Base-by-base conservation (phyloP, 768 basidiomycete genomes). In the Steccherinum ochraceum region DNA sequence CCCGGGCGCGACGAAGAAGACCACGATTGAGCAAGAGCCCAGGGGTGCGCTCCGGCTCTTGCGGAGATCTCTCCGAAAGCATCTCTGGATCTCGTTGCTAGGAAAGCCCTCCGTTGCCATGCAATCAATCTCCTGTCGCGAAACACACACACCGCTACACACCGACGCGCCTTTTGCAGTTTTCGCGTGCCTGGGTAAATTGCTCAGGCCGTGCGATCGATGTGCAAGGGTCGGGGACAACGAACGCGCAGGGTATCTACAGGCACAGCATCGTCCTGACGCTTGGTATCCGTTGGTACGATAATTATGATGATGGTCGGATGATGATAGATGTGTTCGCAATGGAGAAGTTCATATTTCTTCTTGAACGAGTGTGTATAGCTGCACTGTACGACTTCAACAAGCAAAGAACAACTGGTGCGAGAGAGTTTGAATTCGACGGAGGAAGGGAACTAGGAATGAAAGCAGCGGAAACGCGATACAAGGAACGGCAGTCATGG, bases 1-100 rank as follows among this genome's bases (percentile, higher is more conserved):
- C 90, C 90, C 4, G 91, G 91, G 5, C 62, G 71, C 40, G 76
- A 78, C 24, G 91, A 93, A 64, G 86, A 89, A 39, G 80, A 77
- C 53, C 90, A 93, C 64, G 86, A 91, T 68, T 90, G 70, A 77
- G 20, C 18, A 18, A 7, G 30, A 35, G 50, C 26, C n/a, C n/a
- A n/a, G n/a, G 7, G 16, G 24, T 35, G 12, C 23, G 40, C 23
- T 19, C 10, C 13, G 16, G 26, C 48, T 27, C 23, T 48, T 13
- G 24, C 16, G 41, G 21, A 41, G 46, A 35, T 35, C 30, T 35
- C 30, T 35, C 30, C 30, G 30, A 16, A n/a, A n/a, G n/a, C n/a
- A n/a, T n/a, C n/a, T n/a, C n/a, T n/a, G 30, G 30, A 35, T 35
- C 30, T 35, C 7, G 30, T 35, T 35, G 30, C 30, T 35, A 35